phyloP scores from a whole-genome alignment of 2,329 filamentous ascomycete species.

The Neoscytalidium dimidiatum region DNA sequence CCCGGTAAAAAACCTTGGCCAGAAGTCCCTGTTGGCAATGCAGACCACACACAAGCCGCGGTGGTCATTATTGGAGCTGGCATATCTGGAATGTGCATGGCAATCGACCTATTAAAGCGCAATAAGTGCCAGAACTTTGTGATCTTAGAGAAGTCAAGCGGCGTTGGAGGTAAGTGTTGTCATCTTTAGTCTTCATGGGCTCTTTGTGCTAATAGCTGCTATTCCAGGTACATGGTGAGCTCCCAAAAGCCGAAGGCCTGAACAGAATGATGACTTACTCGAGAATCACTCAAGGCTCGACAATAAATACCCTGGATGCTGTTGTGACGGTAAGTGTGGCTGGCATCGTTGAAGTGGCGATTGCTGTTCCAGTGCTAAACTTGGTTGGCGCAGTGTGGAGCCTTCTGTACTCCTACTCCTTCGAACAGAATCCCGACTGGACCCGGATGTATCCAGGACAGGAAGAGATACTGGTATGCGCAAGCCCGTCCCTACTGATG shows the following conservation, averaged over 20 bases:
- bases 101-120: constrained; percentile 57
- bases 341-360: background rate
- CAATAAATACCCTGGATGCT: constrained; percentile 59
- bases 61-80: constrained; percentile 61
- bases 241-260: too few species aligned
- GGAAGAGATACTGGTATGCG: constrained; percentile 56
- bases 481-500: background rate
- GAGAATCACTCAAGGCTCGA: constrained; percentile 35
- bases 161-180: constrained; percentile 52
- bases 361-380: background rate
- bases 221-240: constrained; percentile 2
- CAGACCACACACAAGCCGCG: constrained; percentile 53
- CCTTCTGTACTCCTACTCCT: constrained; percentile 61
- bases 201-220: background rate
- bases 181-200: constrained; percentile 23
- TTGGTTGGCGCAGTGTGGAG: constrained; percentile 45
- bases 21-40: constrained; percentile 49
- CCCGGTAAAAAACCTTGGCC: constrained; percentile 47
- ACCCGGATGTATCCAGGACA: constrained; percentile 60
- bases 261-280: background rate
- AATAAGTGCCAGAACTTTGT: constrained; percentile 58
- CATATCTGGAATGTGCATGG: constrained; percentile 58
- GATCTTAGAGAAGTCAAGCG: constrained; percentile 58
- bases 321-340: constrained; percentile 49
- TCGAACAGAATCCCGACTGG: constrained; percentile 62